Conservation (phyloP, 768 basidiomycete genomes). For the Tricholoma bakamatsutake region DNA sequence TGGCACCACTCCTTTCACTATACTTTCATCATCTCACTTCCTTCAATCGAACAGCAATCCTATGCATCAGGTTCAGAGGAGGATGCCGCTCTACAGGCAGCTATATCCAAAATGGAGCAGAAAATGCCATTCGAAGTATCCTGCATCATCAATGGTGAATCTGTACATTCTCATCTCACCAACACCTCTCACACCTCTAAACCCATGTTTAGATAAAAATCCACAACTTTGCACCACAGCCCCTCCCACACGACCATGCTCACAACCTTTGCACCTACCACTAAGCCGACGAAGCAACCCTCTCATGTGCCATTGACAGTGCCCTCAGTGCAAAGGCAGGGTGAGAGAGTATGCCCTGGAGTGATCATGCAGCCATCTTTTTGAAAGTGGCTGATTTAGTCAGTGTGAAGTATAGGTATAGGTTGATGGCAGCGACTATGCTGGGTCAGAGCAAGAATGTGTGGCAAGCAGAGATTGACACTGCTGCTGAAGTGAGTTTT, state of each 20-base stretch:
- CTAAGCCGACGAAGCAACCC: slow-evolving; percentile 74
- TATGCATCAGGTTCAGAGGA: slow-evolving; percentile 81
- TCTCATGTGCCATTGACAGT: slow-evolving; percentile 77
- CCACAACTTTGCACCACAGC: slow-evolving; percentile 71
- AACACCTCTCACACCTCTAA: slow-evolving; percentile 1
- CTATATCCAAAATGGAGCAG: slow-evolving; percentile 74
- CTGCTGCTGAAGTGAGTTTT: slow-evolving; percentile 83
- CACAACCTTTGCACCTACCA: slow-evolving; percentile 80
- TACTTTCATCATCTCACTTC: no score
- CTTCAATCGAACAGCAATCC: slow-evolving; percentile 39
- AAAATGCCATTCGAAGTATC: slow-evolving; percentile 89
- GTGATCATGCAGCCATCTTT: slow-evolving; percentile 96
- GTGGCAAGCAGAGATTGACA: slow-evolving; percentile 99
- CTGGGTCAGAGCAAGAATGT: slow-evolving; percentile 98
- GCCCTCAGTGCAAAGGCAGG: slow-evolving; percentile 79
- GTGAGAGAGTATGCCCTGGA: slow-evolving; percentile 97
- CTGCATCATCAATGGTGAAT: slow-evolving; percentile 85
- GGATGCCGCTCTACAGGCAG: slow-evolving; percentile 63
- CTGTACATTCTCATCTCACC: slow-evolving; percentile 36
- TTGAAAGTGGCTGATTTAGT: slow-evolving; percentile 96
- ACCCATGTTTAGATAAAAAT: slow-evolving; percentile 63
- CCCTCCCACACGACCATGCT: slow-evolving; percentile 83
- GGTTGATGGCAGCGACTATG: slow-evolving; percentile 93
- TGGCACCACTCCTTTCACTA: slow-evolving; percentile 44
- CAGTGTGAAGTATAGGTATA: slow-evolving; percentile 93